Percentiles rank a stretch among this genome's conserved stretches.
These are phyloP conservation scores for Chamaenerion angustifolium DNA, from an alignment of 345 rosid species.

Conservation along the genomic window DNA sequence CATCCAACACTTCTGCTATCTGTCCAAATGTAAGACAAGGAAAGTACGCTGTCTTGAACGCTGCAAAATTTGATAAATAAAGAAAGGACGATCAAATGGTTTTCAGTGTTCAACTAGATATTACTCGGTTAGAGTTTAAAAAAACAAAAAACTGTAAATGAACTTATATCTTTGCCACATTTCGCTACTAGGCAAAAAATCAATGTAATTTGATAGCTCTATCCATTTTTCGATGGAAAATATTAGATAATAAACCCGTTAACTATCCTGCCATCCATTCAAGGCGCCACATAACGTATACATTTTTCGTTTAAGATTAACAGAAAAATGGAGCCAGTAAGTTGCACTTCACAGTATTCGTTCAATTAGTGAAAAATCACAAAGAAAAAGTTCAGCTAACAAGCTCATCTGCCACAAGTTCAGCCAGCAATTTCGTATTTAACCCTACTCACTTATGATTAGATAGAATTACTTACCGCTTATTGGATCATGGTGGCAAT, in stretches of 20 bases:
- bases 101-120: background rate
- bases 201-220: no score
- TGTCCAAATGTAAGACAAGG: conserved; percentile 42
- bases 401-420: background rate
- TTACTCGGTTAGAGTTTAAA: background rate
- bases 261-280: no score
- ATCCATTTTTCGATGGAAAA: no score
- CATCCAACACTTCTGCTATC: conserved; percentile 34
- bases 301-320: background rate
- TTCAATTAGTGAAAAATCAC: no score
- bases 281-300: no score
- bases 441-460: background rate
- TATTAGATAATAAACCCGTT: no score
- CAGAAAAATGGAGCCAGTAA: no score
- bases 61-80: conserved; percentile 9
- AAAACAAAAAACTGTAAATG: no score
- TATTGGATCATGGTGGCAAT: conserved; percentile 22
- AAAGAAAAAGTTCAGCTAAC: no score
- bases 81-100: background rate
- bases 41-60: conserved; percentile 19
- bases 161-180: no score
- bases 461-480: conserved; percentile 15
- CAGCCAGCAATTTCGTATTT: background rate
- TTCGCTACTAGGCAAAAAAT: no score
- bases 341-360: no score